These are phyloP conservation scores for Chamaecrista fasciculata DNA, from an alignment of 306 rosid genomes.

Conservation along the genomic window DNA sequence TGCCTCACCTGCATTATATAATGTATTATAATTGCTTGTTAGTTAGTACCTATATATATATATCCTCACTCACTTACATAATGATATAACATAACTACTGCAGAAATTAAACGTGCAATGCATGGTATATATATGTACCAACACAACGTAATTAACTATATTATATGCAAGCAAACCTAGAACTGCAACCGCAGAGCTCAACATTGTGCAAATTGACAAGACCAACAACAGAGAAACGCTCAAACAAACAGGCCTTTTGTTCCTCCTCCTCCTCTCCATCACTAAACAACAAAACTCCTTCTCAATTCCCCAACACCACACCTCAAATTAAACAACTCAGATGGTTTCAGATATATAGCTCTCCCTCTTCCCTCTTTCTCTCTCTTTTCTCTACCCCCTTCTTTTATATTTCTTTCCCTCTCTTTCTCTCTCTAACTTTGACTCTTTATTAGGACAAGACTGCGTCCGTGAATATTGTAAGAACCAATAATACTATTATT, in stretches of 20 bases:
- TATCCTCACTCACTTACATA: too few species aligned
- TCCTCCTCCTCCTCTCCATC: conserved; percentile 73
- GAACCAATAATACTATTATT: conserved; percentile 31
- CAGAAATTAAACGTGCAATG: too few species aligned
- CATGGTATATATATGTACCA: too few species aligned
- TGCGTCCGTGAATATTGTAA: too few species aligned
- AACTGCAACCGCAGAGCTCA: conserved; percentile 39
- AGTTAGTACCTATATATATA: too few species aligned
- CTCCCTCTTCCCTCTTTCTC: conserved; percentile 7
- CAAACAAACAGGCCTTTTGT: conserved; percentile 31
- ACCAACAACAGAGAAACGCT: conserved; percentile 26
- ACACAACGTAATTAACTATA: too few species aligned
- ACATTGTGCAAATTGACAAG: conserved; percentile 46
- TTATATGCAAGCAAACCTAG: conserved; percentile 50
- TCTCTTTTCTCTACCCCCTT: conserved; percentile 8
- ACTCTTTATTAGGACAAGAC: conserved; percentile 33
- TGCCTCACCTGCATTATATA: too few species aligned
- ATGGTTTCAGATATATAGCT: conserved; percentile 27
- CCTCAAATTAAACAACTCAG: conserved; percentile 2
- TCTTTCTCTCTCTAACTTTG: conserved; percentile 13
- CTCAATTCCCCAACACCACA: conserved; percentile 16
- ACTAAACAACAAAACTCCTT: conserved; percentile 26
- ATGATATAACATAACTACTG: too few species aligned
- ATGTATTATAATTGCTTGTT: too few species aligned
- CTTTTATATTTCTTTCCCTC: conserved; percentile 16